Evolutionary conservation across 1,284 basidiomycete genomes (phyloP), one percentile per base, ranked within the genome.

Genomic region (Binderoboletus segoi): DNA sequence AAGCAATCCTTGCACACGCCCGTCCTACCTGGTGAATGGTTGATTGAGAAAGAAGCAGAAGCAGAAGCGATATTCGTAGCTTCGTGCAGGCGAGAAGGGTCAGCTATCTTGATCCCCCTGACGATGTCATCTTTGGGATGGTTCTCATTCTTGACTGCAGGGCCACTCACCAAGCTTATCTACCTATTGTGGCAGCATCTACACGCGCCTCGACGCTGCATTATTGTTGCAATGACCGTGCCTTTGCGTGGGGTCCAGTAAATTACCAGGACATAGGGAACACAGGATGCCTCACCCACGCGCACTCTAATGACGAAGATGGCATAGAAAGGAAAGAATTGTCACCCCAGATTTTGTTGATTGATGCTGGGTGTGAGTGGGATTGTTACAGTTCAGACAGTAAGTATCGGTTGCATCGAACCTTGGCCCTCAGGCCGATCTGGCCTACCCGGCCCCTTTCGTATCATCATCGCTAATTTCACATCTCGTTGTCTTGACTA

Each of bases 331-430:
- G 21, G 16, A 79, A 77, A 47, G 72, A 79, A 12, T 65, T 91
- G 37, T 68, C 76, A 12, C 89, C 93, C 0, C 92, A 94, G 69
- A 88, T 95, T 4, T 78, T 97, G 6, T 82, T 96, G 40, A 94
- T 96, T 59, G 94, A 97, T 67, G 94, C 94, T 2, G 93, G 94
- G 0, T 94, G 93, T 66, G 94, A 97, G 74, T 94, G 86, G 86
- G 79, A 85, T 44, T 89, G 84, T 69, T 91, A 94, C 64, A 89
- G 88, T 1, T 82, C 88, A 0, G 91, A 94, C 67, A 91, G 83
- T 79, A 62, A 66, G 83, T 68, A 48, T 59, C 20, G 1, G 47
- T 58, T 32, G 53, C 61, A 33, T 41, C 20, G 37, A 18, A 20
- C 44, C 26, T 46, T 41, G 2, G 20, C 30, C 35, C 40, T 23